These are phyloP conservation scores for Pseudogymnoascus sp. DNA, from an alignment of 2,329 filamentous ascomycete genomes.

Conservation along the genomic window DNA sequence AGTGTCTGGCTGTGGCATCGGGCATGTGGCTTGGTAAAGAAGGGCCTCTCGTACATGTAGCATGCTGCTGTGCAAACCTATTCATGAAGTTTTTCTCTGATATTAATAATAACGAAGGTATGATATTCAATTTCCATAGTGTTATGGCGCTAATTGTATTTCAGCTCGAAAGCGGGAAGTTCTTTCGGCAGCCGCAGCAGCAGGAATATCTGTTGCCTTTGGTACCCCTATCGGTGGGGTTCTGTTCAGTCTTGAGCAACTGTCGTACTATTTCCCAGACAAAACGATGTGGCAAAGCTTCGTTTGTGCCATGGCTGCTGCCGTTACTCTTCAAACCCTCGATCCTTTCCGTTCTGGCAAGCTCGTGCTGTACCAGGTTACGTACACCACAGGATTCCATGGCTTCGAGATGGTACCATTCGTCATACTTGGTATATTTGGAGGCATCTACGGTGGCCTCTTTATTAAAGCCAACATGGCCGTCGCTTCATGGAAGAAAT, in stretches of 20 bases:
- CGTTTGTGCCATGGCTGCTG: slow-evolving; percentile 97
- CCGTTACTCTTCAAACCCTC: slow-evolving; percentile 82
- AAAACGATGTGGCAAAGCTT: slow-evolving; percentile 99
- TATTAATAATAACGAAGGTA: slow-evolving; percentile 81
- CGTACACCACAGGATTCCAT: slow-evolving; percentile 86
- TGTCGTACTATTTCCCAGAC: slow-evolving; percentile 96
- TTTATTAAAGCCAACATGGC: slow-evolving; percentile 94
- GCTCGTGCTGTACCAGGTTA: slow-evolving; percentile 91
- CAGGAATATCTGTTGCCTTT: slow-evolving; percentile 89
- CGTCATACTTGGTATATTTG: slow-evolving; percentile 74
- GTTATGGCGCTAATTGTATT: slow-evolving; percentile 23
- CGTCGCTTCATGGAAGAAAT: slow-evolving; percentile 72
- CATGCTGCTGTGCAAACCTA: slow-evolving; percentile 90
- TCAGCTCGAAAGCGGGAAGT: slow-evolving; percentile 86
- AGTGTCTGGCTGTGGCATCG: slow-evolving; percentile 86
- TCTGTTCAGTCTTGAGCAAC: slow-evolving; percentile 90
- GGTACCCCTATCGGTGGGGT: slow-evolving; percentile 91
- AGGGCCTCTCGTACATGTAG: slow-evolving; percentile 89
- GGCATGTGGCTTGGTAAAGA: slow-evolving; percentile 97
- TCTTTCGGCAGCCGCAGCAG: slow-evolving; percentile 82
- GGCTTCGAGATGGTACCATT: slow-evolving; percentile 90
- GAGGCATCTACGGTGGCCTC: slow-evolving; percentile 87
- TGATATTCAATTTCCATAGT: slow-evolving; percentile 14
- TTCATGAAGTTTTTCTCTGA: slow-evolving; percentile 82
- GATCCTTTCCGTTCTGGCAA: slow-evolving; percentile 95